These are phyloP conservation scores for Coccomyxa sp. DNA, from an alignment of 139 green algal genomes.

Conservation along the genomic window DNA sequence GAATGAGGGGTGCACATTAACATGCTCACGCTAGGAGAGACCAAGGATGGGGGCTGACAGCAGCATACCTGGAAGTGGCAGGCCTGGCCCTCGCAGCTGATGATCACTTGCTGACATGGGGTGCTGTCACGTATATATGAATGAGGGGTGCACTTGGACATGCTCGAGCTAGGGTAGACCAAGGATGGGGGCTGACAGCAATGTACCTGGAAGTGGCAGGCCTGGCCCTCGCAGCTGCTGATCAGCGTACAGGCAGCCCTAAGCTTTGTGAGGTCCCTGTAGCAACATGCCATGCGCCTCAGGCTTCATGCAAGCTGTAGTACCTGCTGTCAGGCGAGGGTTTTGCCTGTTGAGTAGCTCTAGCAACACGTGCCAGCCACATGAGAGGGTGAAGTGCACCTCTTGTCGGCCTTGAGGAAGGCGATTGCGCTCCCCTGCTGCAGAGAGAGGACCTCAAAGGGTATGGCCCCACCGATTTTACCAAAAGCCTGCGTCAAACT, in stretches of 20 bases:
- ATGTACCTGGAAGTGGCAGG: constrained; percentile 4
- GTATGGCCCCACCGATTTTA: constrained; percentile 12
- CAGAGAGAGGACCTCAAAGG: neutral
- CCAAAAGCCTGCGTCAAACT: constrained; percentile 31
- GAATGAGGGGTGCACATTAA: neutral
- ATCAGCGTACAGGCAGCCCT: constrained; percentile 9
- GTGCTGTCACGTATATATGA: neutral
- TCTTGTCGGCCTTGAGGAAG: constrained; percentile 10
- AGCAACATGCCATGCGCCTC: too few species aligned
- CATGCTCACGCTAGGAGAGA: neutral
- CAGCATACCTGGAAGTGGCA: constrained; percentile 10
- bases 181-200: neutral
- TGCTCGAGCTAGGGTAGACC: too few species aligned
- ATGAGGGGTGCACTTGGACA: neutral
- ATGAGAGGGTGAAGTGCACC: neutral
- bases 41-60: too few species aligned
- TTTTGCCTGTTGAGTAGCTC: neutral
- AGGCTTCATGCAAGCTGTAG: too few species aligned
- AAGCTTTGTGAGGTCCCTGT: constrained; percentile 8
- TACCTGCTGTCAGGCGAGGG: neutral
- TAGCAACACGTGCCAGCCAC: neutral
- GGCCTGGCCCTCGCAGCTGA: constrained; percentile 3
- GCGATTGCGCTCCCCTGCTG: neutral
- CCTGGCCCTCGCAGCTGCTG: constrained; percentile 7
- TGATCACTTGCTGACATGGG: neutral